These are phyloP conservation scores for Berberis thunbergii DNA, from an alignment of 164 flowering plant genomes.

Conservation along the genomic window DNA sequence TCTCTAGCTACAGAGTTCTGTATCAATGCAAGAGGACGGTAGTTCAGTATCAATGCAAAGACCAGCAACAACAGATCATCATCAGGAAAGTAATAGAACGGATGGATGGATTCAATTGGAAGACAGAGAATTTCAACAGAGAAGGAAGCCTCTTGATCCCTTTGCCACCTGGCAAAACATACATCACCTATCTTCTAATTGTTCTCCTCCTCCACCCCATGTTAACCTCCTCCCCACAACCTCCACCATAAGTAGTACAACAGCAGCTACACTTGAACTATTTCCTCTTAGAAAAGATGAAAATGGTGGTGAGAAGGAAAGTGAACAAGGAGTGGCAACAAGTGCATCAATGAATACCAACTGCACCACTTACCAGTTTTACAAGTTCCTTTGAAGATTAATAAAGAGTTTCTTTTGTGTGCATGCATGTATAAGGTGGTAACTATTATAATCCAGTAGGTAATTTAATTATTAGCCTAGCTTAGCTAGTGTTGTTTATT, in stretches of 20 bases:
- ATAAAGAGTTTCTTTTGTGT: neutral
- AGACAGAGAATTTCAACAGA: slow-evolving; percentile 32
- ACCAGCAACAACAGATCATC: slow-evolving; percentile 22
- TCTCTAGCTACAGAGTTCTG: slow-evolving; percentile 33
- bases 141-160: slow-evolving; percentile 23
- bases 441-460: neutral
- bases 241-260: neutral
- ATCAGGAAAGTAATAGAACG: slow-evolving; percentile 24
- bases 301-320: slow-evolving; percentile 10
- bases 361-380: slow-evolving; percentile 34
- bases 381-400: slow-evolving; percentile 67
- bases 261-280: slow-evolving; percentile 43
- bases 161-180: slow-evolving; percentile 58
- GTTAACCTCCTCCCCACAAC: slow-evolving; percentile 11
- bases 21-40: slow-evolving; percentile 2
- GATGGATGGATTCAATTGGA: slow-evolving; percentile 44
- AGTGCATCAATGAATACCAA: slow-evolving; percentile 6
- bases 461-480: slow-evolving; percentile 5
- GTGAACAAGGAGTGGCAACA: slow-evolving; percentile 4
- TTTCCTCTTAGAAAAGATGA: slow-evolving; percentile 41
- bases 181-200: slow-evolving; percentile 23
- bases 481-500: slow-evolving; percentile 14
- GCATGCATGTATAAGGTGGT: neutral
- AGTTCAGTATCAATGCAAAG: slow-evolving; percentile 33
- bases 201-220: slow-evolving; percentile 18